phyloP scores from a whole-genome alignment of 2,329 filamentous ascomycete species.

The Rhynchosporium secalis region DNA sequence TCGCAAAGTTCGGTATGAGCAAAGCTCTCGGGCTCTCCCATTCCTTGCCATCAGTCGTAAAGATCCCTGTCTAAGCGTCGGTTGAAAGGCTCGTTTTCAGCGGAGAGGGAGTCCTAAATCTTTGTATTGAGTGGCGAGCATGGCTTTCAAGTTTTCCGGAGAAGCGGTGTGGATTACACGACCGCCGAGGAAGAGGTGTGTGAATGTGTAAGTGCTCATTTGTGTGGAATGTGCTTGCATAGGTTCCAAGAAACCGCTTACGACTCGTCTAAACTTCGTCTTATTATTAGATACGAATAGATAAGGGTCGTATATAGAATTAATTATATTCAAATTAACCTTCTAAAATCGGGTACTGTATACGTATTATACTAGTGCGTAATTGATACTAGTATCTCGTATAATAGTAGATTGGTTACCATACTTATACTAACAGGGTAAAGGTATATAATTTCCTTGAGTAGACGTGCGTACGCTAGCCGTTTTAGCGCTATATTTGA shows the following conservation, averaged over 20 bases:
- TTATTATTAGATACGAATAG: too few species aligned
- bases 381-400: too few species aligned
- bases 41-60: constrained; percentile 51
- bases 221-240: constrained; percentile 40
- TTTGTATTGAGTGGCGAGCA: constrained; percentile 57
- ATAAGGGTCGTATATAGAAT: too few species aligned
- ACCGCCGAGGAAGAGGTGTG: constrained; percentile 23
- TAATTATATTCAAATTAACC: too few species aligned
- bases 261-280: not conserved
- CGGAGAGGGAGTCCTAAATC: constrained; percentile 51
- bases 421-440: too few species aligned
- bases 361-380: too few species aligned
- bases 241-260: constrained; percentile 41
- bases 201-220: constrained; percentile 20
- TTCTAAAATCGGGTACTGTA: too few species aligned
- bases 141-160: constrained; percentile 57
- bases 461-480: too few species aligned
- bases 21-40: constrained; percentile 56
- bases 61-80: constrained; percentile 58
- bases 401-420: too few species aligned
- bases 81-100: constrained; percentile 47
- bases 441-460: too few species aligned
- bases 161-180: constrained; percentile 52
- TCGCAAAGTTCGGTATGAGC: constrained; percentile 54
- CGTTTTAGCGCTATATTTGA: too few species aligned